A percentile compares a stretch with the other conserved stretches of the same genome.
phyloP scores from a whole-genome alignment of 495 filamentous ascomycete species.

The Xylona heveae region DNA sequence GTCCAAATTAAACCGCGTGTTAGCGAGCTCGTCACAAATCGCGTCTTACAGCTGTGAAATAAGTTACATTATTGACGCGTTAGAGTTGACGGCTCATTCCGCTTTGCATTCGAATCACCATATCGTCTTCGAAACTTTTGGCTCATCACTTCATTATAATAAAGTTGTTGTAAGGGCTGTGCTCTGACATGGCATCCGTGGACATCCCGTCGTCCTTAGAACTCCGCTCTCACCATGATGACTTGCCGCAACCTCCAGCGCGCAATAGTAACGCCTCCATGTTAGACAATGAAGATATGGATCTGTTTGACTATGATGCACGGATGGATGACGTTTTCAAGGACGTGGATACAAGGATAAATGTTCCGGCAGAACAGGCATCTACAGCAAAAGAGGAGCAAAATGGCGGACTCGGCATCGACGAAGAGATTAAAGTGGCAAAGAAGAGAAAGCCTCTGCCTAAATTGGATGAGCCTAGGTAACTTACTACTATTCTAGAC shows the following conservation, averaged over 20 bases:
- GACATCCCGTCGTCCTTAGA: too few relatives aligned
- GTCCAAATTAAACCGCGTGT: too few relatives aligned
- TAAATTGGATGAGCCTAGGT: slow-evolving; percentile 74
- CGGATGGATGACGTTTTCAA: slow-evolving; percentile 27
- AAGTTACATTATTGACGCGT: too few relatives aligned
- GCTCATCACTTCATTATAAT: too few relatives aligned
- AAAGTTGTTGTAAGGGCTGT: too few relatives aligned
- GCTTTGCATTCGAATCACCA: too few relatives aligned
- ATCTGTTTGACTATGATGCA: slow-evolving; percentile 51
- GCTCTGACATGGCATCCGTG: too few relatives aligned
- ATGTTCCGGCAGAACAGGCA: slow-evolving; percentile 12
- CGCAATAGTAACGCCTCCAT: slow-evolving; percentile 6
- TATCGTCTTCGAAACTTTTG: too few relatives aligned
- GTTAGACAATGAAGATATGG: slow-evolving; percentile 23
- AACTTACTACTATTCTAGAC: slow-evolving; percentile 1
- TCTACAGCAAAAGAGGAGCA: slow-evolving; percentile 15
- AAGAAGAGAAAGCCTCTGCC: slow-evolving; percentile 55
- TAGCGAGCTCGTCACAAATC: too few relatives aligned
- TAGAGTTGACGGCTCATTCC: too few relatives aligned
- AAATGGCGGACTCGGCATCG: slow-evolving; percentile 39
- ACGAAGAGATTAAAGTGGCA: slow-evolving; percentile 64
- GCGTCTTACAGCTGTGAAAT: too few relatives aligned
- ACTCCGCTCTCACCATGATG: slow-evolving; percentile 2
- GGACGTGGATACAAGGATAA: slow-evolving; percentile 16
- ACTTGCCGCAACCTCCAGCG: slow-evolving; percentile 1